Conservation (phyloP, 305 asterid species). For the Andrographis paniculata region DNA sequence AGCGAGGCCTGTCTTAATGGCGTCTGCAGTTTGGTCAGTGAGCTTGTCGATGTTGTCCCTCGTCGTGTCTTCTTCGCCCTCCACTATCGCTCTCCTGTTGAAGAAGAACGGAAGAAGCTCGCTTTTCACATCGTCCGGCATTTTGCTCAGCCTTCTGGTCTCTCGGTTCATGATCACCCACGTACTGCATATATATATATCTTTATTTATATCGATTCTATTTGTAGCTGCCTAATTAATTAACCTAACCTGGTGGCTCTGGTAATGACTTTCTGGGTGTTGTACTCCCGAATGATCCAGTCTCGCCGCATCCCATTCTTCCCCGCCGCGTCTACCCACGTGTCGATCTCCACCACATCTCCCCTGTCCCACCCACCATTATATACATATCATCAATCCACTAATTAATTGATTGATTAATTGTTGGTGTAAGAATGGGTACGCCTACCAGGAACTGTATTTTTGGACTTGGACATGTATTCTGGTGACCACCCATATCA, state of each 20-base stretch:
- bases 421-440: no score
- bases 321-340: constrained; percentile 95
- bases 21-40: constrained; percentile 46
- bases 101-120: constrained; percentile 66
- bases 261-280: constrained; percentile 22
- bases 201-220: no score
- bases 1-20: constrained; percentile 53
- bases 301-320: constrained; percentile 88
- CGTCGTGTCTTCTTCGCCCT: constrained; percentile 32
- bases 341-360: constrained; percentile 77
- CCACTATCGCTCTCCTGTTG: constrained; percentile 45
- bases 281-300: constrained; percentile 68
- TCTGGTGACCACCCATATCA: constrained; percentile 85
- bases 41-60: constrained; percentile 54
- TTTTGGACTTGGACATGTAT: constrained; percentile 61
- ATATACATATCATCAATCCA: no score
- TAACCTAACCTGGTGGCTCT: constrained; percentile 10
- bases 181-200: constrained; percentile 28
- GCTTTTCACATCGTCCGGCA: constrained; percentile 67
- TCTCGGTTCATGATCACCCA: constrained; percentile 94
- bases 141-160: constrained; percentile 77
- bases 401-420: no score
- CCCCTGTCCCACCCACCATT: constrained; percentile 45
- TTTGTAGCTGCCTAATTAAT: no score
- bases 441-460: constrained; percentile 53